phyloP scores from a whole-genome alignment of 129 eudicot genomes.

The Tanacetum coccineum region DNA sequence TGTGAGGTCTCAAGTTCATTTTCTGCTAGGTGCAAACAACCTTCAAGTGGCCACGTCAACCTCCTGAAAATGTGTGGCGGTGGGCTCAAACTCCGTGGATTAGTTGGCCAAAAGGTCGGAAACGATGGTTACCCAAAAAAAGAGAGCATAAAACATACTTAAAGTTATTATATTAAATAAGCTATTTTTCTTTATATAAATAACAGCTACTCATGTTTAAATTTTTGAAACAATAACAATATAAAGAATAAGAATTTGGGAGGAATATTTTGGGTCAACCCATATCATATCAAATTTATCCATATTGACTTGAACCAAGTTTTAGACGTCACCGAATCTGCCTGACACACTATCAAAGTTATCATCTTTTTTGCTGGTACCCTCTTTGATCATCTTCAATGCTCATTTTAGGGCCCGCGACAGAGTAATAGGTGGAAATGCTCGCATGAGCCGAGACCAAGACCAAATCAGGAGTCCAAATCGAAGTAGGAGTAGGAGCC shows the following conservation, averaged over 20 bases:
- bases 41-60: too few species aligned
- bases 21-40: too few species aligned
- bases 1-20: too few species aligned
- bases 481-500: slow-evolving; percentile 26
- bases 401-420: slow-evolving; percentile 18
- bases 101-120: too few species aligned
- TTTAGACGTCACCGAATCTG: not conserved
- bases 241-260: not conserved
- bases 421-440: slow-evolving; percentile 22
- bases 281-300: not conserved
- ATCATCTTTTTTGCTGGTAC: not conserved
- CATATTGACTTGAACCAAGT: not conserved
- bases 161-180: not conserved
- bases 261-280: slow-evolving; percentile 3
- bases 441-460: slow-evolving; percentile 12
- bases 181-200: not conserved
- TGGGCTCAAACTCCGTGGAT: too few species aligned
- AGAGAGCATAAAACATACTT: slow-evolving; percentile 5
- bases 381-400: not conserved
- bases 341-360: not conserved
- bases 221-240: not conserved
- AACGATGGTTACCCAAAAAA: too few species aligned
- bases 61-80: too few species aligned
- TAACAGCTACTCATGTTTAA: not conserved
- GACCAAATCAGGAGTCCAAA: slow-evolving; percentile 11